Evolutionary conservation across 1,139 yeast species (phyloP).

Genomic region (Blastobotrys ciferrii): DNA sequence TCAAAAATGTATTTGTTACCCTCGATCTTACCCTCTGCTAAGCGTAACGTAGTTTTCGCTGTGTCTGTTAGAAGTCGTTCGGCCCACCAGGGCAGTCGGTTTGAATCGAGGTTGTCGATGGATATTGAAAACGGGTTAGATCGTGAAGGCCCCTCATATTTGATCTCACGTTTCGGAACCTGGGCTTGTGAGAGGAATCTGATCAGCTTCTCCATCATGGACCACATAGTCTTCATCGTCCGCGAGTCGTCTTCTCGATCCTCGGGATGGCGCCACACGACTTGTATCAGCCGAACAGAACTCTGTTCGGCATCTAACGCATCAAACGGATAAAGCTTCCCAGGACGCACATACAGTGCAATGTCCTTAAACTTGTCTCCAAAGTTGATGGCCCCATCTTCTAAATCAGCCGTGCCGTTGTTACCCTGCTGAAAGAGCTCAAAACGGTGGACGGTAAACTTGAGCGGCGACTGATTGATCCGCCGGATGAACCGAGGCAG

Average conservation of each 20-base stretch:
- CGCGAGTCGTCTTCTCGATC: neutral
- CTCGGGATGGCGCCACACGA: neutral
- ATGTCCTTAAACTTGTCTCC: neutral
- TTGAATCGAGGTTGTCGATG: neutral
- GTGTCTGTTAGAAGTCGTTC: neutral
- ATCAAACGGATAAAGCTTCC: neutral
- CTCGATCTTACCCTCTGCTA: neutral
- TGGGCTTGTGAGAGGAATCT: neutral
- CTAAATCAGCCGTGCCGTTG: neutral
- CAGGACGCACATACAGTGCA: neutral
- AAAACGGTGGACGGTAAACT: neutral
- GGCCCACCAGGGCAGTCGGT: neutral
- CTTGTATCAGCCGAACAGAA: neutral
- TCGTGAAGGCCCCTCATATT: neutral
- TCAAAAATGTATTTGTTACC: neutral
- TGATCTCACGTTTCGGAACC: neutral
- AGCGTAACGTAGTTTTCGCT: neutral
- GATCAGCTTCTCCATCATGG: neutral
- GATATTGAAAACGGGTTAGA: neutral
- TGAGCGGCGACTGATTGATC: neutral
- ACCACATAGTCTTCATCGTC: neutral
- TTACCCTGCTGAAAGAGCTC: neutral
- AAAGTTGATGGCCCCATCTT: neutral
- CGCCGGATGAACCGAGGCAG: neutral
- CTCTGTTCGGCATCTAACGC: neutral